Base-by-base conservation (phyloP, 371 early-diverging fungal species). In the Amoeboaphelidium occidentale region DNA sequence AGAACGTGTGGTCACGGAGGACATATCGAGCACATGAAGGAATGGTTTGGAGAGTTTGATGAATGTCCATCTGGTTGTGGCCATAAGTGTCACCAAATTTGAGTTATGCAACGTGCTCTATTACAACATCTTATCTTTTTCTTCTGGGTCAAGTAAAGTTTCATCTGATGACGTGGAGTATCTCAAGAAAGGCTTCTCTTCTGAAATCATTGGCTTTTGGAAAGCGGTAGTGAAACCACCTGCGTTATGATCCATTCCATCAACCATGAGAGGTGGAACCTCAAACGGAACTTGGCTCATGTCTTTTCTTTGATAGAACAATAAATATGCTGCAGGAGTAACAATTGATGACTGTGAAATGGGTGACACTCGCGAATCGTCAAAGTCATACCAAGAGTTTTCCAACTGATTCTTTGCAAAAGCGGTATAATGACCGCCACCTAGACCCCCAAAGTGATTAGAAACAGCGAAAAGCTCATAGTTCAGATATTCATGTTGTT, bases 391-490 rank as follows among this genome's bases (percentile, higher is more conserved):
- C 92, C 92, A 89, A 23, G 72, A 44, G 26, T 55, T 58, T 47
- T 75, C 68, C 27, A 73, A 60, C 27, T 70, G 67, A 51, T 81
- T 87, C 59, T 76, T 76, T 22, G 84, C 87, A 63, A 76, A 86
- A 0, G 88, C 86, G 2, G 49, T 72, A 76, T 78, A 89, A 55
- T 89, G 93, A 25, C 93, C 93, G 43, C 90, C 89, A 43, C 88
- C 90, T 43, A 87, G 58, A 4, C 87, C 84, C 27, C 90, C 90
- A 66, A 69, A 83, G 55, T 90, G 91, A 55, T 90, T 88, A 47
- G 81, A 83, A 3, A 89, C 81, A 0, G 78, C 84, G 61, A 72
- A 81, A 28, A 91, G 61, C 52, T 91, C 89, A 56, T 89, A 91
- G 0, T 83, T 65, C 2, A 66, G 58, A 3, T n/a, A 43, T 51